These are phyloP conservation scores for Halenospora varia DNA, from an alignment of 495 filamentous ascomycete species.

Conservation along the genomic window DNA sequence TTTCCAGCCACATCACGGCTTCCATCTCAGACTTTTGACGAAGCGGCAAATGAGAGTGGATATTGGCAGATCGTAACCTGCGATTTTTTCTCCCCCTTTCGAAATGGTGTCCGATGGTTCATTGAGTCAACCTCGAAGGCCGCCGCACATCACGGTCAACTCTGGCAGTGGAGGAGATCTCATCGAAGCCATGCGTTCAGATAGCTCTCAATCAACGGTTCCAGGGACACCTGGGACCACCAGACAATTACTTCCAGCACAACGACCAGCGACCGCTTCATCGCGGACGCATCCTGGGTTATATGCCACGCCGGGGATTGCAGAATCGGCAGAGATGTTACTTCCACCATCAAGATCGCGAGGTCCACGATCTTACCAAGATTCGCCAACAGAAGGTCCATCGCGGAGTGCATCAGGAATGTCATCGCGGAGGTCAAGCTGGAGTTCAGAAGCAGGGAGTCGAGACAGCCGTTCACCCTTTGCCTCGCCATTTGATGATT, in stretches of 20 bases:
- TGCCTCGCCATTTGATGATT: slow-evolving; percentile 51
- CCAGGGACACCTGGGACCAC: slow-evolving; percentile 16
- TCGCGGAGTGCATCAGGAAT: slow-evolving; percentile 29
- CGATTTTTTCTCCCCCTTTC: background rate
- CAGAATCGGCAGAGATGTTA: slow-evolving; percentile 24
- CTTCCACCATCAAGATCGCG: slow-evolving; percentile 21
- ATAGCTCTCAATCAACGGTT: slow-evolving; percentile 1
- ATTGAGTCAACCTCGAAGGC: slow-evolving; percentile 10
- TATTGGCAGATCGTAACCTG: slow-evolving; percentile 1
- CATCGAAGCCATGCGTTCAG: slow-evolving; percentile 11
- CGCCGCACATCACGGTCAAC: slow-evolving; percentile 26
- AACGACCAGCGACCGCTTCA: background rate
- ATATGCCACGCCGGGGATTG: slow-evolving; percentile 11
- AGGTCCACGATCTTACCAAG: slow-evolving; percentile 18
- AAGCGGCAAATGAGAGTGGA: slow-evolving; percentile 10
- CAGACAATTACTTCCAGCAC: slow-evolving; percentile 21
- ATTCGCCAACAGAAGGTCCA: slow-evolving; percentile 10
- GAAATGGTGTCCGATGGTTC: slow-evolving; percentile 11
- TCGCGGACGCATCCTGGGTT: background rate
- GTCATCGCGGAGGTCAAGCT: slow-evolving; percentile 58
- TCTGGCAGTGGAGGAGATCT: slow-evolving; percentile 27
- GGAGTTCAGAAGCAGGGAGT: slow-evolving; percentile 49
- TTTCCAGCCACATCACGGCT: slow-evolving; percentile 2
- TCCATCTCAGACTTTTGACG: background rate
- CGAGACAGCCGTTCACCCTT: slow-evolving; percentile 51